Conservation (phyloP, 805 yeast genomes). For the Barnettozyma salicaria region DNA sequence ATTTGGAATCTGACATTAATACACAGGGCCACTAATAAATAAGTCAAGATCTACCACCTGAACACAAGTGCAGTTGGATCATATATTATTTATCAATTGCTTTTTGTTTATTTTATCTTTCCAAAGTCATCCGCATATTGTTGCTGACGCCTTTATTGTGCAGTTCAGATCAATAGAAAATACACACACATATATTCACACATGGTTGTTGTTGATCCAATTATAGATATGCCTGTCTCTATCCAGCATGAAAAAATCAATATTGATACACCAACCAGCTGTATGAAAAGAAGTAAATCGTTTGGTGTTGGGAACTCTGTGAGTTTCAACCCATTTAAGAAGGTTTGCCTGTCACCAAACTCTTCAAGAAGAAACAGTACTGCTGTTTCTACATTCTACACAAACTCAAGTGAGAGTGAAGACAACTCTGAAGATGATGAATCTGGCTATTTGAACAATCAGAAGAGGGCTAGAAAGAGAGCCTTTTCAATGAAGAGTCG, state of each 20-base stretch:
- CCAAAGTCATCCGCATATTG: neutral
- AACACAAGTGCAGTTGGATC: constrained; percentile 4
- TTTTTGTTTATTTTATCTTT: neutral
- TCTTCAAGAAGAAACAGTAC: constrained; percentile 20
- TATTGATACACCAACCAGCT: constrained; percentile 1
- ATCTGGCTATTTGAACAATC: constrained; percentile 20
- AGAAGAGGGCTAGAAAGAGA: constrained; percentile 25
- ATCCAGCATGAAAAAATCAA: neutral
- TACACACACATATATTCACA: neutral
- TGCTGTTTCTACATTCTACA: constrained; percentile 17
- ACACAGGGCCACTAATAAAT: neutral
- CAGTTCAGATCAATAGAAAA: constrained; percentile 21
- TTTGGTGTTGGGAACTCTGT: constrained; percentile 14
- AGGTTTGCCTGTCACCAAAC: constrained; percentile 18
- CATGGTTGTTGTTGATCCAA: neutral
- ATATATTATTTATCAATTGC: constrained; percentile 1
- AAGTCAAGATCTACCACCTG: neutral
- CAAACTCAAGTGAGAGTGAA: constrained; percentile 15
- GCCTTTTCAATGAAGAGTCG: constrained; percentile 20
- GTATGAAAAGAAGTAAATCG: constrained; percentile 15
- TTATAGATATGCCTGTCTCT: constrained; percentile 1
- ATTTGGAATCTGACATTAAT: neutral
- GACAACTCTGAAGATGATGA: constrained; percentile 22
- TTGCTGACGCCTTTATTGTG: constrained; percentile 28
- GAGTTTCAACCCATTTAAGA: constrained; percentile 21